phyloP scores from a whole-genome alignment of 176 grass and related monocot genomes.

The Guadua angustifolia region DNA sequence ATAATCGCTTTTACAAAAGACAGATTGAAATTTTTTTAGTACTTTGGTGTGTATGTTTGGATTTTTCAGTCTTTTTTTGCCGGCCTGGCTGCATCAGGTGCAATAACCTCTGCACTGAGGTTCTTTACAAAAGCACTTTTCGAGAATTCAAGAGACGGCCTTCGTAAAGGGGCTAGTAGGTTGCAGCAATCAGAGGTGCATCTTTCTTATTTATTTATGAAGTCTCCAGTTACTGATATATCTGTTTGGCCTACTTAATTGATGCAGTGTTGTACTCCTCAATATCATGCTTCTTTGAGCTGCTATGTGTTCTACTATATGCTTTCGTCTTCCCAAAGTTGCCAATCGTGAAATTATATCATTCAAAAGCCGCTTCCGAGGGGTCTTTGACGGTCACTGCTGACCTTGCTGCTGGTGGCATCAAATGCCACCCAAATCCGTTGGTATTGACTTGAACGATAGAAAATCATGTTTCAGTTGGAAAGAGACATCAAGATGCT shows the following conservation, averaged over 20 bases:
- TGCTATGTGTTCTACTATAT: constrained; percentile 69
- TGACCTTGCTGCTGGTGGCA: constrained; percentile 45
- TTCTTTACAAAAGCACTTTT: constrained; percentile 61
- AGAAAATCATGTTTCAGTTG: constrained; percentile 11
- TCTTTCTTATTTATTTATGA: constrained; percentile 14
- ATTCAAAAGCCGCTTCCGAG: constrained; percentile 63
- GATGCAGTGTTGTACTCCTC: constrained; percentile 68
- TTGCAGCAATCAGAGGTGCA: constrained; percentile 7
- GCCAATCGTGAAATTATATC: constrained; percentile 68
- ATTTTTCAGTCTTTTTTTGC: constrained; percentile 59
- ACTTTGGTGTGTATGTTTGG: background rate
- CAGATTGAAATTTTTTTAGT: background rate
- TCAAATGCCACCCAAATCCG: constrained; percentile 30
- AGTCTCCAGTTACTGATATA: background rate
- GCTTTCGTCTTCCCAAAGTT: constrained; percentile 67
- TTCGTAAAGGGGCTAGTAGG: constrained; percentile 64
- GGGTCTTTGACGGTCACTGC: constrained; percentile 45
- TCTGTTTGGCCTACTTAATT: too few species aligned
- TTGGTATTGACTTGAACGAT: constrained; percentile 20
- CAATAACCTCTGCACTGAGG: constrained; percentile 58
- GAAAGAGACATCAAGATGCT: background rate
- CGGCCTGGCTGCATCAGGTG: constrained; percentile 63
- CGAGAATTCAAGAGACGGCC: constrained; percentile 62
- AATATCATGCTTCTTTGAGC: constrained; percentile 64
- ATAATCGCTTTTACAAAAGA: background rate